Base-by-base conservation (phyloP, 495 filamentous ascomycete genomes). In the Hyaloscypha variabilis region DNA sequence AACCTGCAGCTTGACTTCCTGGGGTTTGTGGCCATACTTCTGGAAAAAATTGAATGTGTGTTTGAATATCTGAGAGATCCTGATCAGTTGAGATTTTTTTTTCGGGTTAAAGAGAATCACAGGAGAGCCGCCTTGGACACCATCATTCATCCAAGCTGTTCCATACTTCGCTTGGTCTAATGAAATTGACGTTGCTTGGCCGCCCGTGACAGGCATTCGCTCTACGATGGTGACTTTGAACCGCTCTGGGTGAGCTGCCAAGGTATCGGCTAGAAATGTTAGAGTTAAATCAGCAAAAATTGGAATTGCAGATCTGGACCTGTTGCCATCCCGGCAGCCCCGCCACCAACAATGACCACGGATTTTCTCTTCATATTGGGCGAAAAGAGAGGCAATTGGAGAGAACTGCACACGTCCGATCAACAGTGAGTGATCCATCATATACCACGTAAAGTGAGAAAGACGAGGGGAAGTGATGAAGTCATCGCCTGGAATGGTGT, bases 1-100 rank as follows among this genome's bases (percentile, higher is more conserved):
- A 0, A 94, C 89, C 70, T 94, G 91, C 29, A 96, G 82, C 63
- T 88, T 82, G 34, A 96, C 90, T 3, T 85, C 83, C 57, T 90
- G 84, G 3, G 90, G 84, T 56, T 84, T 80, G 73, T 89, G 83
- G 0, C 86, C 86, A 64, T 94, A 89, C 34, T 79, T 80, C 25
- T 81, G 80, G 72, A 94, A 93, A 82, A 92, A 92, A 56, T 86
- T 88, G 74, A 93, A 83, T 6, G 91, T 94, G 71, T 94, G 91
- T 69, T 91, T 88, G 78, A 94, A 96, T 61, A 90, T 90, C 69
- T 82, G 74, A 10, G 11, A 39, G 21, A 23, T 34, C 31, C 29
- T n/a, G 39, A 17, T 46, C 19, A 46, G 39, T 46, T 14, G 39
- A 10, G 8, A 17, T 4, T 1, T 19, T 1, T 19, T 4, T 3